Conservation (phyloP, 208 protist genomes). For the Trypanosoma cruzi region DNA sequence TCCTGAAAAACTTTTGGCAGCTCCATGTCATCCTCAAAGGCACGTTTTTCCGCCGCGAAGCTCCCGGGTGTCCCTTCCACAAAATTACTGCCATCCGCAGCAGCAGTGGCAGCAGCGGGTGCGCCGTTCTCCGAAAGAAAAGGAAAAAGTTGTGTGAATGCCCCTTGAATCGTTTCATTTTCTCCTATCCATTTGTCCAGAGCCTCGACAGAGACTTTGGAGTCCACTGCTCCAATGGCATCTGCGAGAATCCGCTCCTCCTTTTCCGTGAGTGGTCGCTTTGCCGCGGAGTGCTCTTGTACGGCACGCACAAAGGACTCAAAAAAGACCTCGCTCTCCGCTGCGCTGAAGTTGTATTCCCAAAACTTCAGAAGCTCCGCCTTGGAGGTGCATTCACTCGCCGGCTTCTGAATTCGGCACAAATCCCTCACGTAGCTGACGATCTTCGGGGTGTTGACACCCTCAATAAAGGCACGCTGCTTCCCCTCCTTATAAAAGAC, state of each 20-base stretch:
- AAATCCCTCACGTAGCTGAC: slow-evolving; percentile 71
- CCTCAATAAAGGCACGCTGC: slow-evolving; percentile 67
- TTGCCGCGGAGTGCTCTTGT: slow-evolving; percentile 11
- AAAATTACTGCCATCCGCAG: not conserved
- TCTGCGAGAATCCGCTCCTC: slow-evolving; percentile 27
- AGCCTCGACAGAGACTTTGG: slow-evolving; percentile 41
- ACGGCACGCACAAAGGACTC: slow-evolving; percentile 52
- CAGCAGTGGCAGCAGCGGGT: not conserved
- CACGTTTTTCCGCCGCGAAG: not conserved
- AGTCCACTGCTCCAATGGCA: slow-evolving; percentile 34
- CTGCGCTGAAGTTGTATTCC: slow-evolving; percentile 59
- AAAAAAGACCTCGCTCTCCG: slow-evolving; percentile 66
- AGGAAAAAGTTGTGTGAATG: slow-evolving; percentile 17
- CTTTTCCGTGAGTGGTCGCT: slow-evolving; percentile 9
- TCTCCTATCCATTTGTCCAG: slow-evolving; percentile 78
- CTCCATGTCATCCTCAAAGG: not conserved
- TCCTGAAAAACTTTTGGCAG: not conserved
- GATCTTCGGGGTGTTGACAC: slow-evolving; percentile 88
- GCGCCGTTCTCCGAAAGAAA: slow-evolving; percentile 18
- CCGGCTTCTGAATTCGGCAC: slow-evolving; percentile 73
- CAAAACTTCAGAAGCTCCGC: slow-evolving; percentile 68
- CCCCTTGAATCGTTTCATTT: slow-evolving; percentile 21
- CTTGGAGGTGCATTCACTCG: slow-evolving; percentile 78
- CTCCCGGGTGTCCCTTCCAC: slow-evolving; percentile 7
- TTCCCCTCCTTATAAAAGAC: slow-evolving; percentile 90